Evolutionary conservation across 2,329 filamentous ascomycete species (phyloP), one percentile per base, ranked within the genome.

Genomic region (Shiraia sp.): DNA sequence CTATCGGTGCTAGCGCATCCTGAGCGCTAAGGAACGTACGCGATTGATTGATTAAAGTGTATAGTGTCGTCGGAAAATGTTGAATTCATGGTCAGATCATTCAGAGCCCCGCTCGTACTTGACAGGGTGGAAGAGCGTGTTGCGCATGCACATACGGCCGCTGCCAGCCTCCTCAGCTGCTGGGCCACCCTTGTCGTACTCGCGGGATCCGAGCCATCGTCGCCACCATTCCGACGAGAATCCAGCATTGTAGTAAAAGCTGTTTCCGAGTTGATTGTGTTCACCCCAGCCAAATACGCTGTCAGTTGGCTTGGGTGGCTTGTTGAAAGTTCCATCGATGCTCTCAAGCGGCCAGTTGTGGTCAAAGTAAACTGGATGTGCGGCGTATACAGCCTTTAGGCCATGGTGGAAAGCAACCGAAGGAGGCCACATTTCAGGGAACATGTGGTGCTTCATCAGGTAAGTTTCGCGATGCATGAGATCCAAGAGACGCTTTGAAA

Each of bases 301-400:
- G 49, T 74, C 72, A 27, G 67, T 70, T 3, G 69, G 67, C 42
- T 72, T 69, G 14, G 65, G 63, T 4, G 75, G 75, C 46, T 73
- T 70, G 60, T 78, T 78, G 69, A 76, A 76, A 16, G 72, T 69
- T 45, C 71, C 65, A 43, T 77, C 69, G 57, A 76, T 70, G 40
- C 69, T 64, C 38, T 71, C 68, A 12, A 75, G 61, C 13, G 74
- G 72, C 86, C 86, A 90, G 35, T 86, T 79, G 47, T 87, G 81
- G 67, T 92, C 87, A 59, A 90, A 88, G 67, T 84, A 91, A 32
- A 91, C 81, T 1, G 88, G 87, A 66, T 91, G 87, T 9, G 88
- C 88, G 9, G 83, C 86, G 59, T 85, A 88, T 3, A 90, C 85
- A 4, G 86, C 83, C 71, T 92, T 92, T 34, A 91, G 75, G 5